Evolutionary conservation across 2,329 filamentous ascomycete genomes (phyloP), one percentile per base, ranked within the genome.

Genomic region (Zymoseptoria brevis): DNA sequence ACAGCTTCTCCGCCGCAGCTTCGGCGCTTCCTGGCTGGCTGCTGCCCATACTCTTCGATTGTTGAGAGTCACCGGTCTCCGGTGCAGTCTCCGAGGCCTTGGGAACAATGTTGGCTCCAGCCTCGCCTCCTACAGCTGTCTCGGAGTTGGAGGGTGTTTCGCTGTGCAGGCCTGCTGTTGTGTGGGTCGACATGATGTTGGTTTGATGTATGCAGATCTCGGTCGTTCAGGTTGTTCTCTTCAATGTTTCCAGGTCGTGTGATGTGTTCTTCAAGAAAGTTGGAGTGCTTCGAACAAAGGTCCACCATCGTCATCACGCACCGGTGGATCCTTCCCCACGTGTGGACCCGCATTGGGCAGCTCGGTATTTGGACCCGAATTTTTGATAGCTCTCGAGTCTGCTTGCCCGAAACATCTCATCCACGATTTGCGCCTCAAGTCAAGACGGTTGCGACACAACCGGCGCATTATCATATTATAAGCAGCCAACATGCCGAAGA

Each of bases 1-100:
- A 76, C 57, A 72, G 50, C 63, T 68, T 72, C 59, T 74, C 73
- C 2, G 68, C 69, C 21, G 69, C 67, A 8, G 62, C 67, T 53
- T 74, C 71, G 1, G 73, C 69, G 21, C 64, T 67, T 35, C 64
- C 66, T 2, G 65, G 67, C 54, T 73, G 68, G 48, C 69, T 69
- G 22, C 63, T 66, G 3, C 64, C 65, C 24, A 60, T 59, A 19
- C 69, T 67, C 29, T 62, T 63, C 24, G 64, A 53, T 29, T 53
- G 51, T 11, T 67, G 50, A 57, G 54, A 7, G 57, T 63, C 56
- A 58, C 52, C 49, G 53, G 50, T 58, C 26, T 64, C 56, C 3
- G 57, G 57, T 24, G 60, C 60, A 49, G 26, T 41, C 50, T 52
- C 54, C 35, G 65, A 60, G 52, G 65, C 65, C 45, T 67, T 66